phyloP scores from a whole-genome alignment of 2,329 filamentous ascomycete genomes.

The Salinomyces thailandicus region DNA sequence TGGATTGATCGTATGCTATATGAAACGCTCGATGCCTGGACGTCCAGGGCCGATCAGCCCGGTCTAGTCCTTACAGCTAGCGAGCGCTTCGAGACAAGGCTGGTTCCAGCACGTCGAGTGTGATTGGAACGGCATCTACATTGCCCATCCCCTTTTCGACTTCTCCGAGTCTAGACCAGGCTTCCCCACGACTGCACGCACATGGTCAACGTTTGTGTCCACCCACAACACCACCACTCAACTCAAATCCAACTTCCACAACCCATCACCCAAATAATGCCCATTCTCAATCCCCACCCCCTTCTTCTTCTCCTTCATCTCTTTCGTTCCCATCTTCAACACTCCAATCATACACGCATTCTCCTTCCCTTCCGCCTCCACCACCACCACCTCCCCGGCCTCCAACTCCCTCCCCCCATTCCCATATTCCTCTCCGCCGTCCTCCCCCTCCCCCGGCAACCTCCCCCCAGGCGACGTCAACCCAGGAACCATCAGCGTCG shows the following conservation, averaged over 20 bases:
- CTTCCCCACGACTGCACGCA: no score
- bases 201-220: no score
- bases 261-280: conserved; percentile 85
- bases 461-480: conserved; percentile 74
- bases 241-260: conserved; percentile 65
- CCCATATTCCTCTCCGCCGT: conserved; percentile 31
- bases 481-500: conserved; percentile 91
- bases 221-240: conserved; percentile 25
- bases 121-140: no score
- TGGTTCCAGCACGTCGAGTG: no score
- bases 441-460: conserved; percentile 47
- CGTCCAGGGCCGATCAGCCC: no score
- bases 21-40: no score
- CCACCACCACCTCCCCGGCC: conserved; percentile 73
- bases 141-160: no score
- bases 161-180: no score
- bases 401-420: conserved; percentile 57
- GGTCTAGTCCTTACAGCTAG: no score
- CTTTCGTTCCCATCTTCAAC: conserved; percentile 72
- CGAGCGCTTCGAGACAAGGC: no score
- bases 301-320: conserved; percentile 91
- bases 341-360: conserved; percentile 81
- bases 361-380: conserved; percentile 87
- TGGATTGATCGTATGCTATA: no score
- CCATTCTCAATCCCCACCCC: conserved; percentile 87